Evolutionary conservation across 495 filamentous ascomycete genomes (phyloP).

Genomic region (Jackrogersella multiformis): DNA sequence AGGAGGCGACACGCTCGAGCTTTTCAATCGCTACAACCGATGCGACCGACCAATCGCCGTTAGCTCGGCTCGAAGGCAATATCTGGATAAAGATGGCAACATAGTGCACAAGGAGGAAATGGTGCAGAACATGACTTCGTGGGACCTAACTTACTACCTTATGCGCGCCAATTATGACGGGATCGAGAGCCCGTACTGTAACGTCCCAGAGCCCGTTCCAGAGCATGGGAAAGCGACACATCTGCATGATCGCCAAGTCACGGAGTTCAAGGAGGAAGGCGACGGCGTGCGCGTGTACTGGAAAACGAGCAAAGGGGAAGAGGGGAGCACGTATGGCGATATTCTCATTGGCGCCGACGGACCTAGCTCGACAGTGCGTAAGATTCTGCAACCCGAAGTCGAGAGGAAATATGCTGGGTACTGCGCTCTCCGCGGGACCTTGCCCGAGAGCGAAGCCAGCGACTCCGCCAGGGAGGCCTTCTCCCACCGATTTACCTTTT

Average conservation of each 20-base stretch:
- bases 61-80: slow-evolving; percentile 49
- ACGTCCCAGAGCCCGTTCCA: slow-evolving; percentile 46
- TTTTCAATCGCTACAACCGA: slow-evolving; percentile 51
- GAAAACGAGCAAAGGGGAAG: slow-evolving; percentile 48
- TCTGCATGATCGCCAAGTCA: slow-evolving; percentile 59
- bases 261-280: slow-evolving; percentile 51
- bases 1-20: slow-evolving; percentile 49
- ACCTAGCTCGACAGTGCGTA: slow-evolving; percentile 61
- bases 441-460: slow-evolving; percentile 53
- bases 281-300: slow-evolving; percentile 52
- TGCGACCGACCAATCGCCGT: slow-evolving; percentile 50
- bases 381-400: slow-evolving; percentile 55
- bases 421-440: slow-evolving; percentile 63
- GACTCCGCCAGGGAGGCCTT: slow-evolving; percentile 37
- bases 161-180: slow-evolving; percentile 67
- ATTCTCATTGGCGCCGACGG: slow-evolving; percentile 66
- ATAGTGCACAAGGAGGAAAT: slow-evolving; percentile 54
- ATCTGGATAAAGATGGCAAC: slow-evolving; percentile 55
- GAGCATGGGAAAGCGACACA: slow-evolving; percentile 56
- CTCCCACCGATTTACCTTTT: slow-evolving; percentile 55
- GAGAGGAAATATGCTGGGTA: slow-evolving; percentile 66
- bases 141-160: slow-evolving; percentile 64
- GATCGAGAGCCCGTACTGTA: slow-evolving; percentile 56
- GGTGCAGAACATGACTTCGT: slow-evolving; percentile 60
- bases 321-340: slow-evolving; percentile 52